These are phyloP conservation scores for Tetrahymena thermophila DNA, from an alignment of 73 alveolate genomes.

Conservation along the genomic window DNA sequence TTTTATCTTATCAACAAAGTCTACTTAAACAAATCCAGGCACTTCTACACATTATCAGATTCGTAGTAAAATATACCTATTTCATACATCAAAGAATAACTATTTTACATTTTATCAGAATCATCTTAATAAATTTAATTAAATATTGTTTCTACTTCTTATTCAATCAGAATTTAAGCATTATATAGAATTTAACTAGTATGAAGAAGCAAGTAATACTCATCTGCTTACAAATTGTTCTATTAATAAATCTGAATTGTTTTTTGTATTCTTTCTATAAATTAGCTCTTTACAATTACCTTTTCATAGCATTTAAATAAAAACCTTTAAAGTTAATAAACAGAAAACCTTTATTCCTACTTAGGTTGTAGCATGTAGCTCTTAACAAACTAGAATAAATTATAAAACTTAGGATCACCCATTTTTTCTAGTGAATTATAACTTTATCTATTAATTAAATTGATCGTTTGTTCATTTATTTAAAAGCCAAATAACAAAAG, in stretches of 20 bases:
- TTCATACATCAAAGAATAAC: background rate
- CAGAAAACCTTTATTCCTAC: background rate
- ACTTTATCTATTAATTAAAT: too few relatives aligned
- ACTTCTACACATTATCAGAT: background rate
- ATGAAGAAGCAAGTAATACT: background rate
- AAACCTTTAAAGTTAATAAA: background rate
- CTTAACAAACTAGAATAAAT: background rate
- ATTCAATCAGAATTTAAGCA: background rate
- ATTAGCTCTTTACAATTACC: background rate
- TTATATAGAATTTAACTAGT: background rate
- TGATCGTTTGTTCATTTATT: too few relatives aligned
- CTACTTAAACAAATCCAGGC: background rate
- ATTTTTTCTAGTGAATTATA: background rate
- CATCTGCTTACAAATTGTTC: background rate
- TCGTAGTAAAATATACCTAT: background rate
- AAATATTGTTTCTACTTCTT: background rate
- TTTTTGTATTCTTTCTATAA: background rate
- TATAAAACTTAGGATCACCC: background rate
- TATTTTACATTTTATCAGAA: background rate
- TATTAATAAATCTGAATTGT: background rate
- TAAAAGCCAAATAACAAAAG: background rate
- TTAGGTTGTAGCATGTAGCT: background rate
- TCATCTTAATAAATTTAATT: background rate
- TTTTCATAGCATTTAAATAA: background rate
- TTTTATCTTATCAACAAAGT: background rate